A percentile compares a stretch with the other conserved stretches of the same genome.
Evolutionary conservation across 306 rosid genomes (phyloP).

Genomic region (Amphicarpaea edgeworthii): DNA sequence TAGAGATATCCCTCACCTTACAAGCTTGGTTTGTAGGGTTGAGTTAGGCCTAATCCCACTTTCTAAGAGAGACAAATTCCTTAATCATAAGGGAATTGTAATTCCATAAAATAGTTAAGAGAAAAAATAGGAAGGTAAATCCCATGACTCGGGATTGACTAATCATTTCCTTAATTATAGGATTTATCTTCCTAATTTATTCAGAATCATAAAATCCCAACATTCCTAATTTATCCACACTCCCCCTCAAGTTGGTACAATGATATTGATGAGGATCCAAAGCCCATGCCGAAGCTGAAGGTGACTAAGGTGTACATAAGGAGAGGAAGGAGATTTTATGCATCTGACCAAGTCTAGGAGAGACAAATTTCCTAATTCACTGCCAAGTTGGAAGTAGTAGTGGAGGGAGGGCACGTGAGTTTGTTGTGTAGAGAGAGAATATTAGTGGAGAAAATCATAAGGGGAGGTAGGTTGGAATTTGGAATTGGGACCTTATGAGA

Average conservation of each 20-base stretch:
- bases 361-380: background rate
- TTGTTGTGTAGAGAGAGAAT: background rate
- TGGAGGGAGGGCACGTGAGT: background rate
- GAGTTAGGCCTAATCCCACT: no score
- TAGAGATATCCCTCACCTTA: no score
- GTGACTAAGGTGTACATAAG: background rate
- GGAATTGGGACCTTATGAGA: background rate
- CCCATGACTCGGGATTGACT: background rate
- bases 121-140: background rate
- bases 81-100: background rate
- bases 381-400: background rate
- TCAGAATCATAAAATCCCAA: no score
- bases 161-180: background rate
- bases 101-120: background rate
- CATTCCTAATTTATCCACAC: no score
- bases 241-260: no score
- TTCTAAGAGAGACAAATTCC: background rate
- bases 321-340: background rate
- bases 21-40: no score
- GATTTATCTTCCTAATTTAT: no score
- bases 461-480: background rate
- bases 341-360: background rate
- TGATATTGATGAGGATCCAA: background rate
- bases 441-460: background rate
- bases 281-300: background rate